Conservation (phyloP, 257 asterid genomes). For the Striga asiatica region DNA sequence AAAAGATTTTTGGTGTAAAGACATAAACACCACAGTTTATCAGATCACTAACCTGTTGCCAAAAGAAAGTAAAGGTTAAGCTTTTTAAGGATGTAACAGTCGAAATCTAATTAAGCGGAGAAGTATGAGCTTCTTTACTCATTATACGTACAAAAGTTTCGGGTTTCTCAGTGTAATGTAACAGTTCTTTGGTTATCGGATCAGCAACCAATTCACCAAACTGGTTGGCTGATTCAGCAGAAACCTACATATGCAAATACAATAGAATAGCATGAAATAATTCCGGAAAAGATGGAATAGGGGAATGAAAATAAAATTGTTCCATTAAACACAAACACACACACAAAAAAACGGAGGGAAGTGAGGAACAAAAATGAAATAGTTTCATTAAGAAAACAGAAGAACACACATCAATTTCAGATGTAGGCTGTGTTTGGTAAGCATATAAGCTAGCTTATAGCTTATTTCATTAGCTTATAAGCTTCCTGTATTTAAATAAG, state of each 20-base stretch:
- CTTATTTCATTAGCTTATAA: too few species aligned
- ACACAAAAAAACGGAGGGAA: too few species aligned
- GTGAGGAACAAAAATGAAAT: too few species aligned
- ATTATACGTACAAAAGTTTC: conserved; percentile 66
- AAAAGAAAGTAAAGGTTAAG: conserved; percentile 12
- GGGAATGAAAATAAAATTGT: not conserved
- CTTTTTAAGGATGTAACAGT: too few species aligned
- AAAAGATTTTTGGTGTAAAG: conserved; percentile 57
- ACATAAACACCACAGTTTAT: conserved; percentile 77
- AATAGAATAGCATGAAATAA: not conserved
- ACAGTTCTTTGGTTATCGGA: conserved; percentile 59
- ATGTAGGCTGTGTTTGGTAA: too few species aligned
- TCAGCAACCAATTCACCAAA: conserved; percentile 85
- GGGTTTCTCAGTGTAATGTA: conserved; percentile 85
- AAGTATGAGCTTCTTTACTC: not conserved
- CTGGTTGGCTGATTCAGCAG: conserved; percentile 82
- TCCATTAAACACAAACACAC: not conserved
- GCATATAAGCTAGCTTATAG: too few species aligned
- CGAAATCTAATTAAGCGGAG: not conserved
- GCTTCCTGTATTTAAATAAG: too few species aligned
- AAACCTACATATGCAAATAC: conserved; percentile 35
- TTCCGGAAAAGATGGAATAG: not conserved
- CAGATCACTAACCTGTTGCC: conserved; percentile 66
- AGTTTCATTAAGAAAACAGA: too few species aligned
- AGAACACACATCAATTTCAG: too few species aligned